Base-by-base conservation (phyloP, 495 filamentous ascomycete species). In the Aspergillus homomorphus region DNA sequence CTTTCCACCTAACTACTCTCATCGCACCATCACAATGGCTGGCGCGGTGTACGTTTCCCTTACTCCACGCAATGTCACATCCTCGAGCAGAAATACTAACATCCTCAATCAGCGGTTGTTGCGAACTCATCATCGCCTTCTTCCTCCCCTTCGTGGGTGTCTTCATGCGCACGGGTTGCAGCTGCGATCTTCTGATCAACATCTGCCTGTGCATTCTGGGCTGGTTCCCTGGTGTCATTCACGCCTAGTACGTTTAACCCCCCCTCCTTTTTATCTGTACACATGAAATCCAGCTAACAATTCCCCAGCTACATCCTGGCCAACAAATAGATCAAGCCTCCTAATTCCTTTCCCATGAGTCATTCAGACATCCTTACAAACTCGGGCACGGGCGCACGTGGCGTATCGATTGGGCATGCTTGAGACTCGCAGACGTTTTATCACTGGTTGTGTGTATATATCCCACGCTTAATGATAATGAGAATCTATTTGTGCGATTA, bases 121-220 rank as follows among this genome's bases (percentile, higher is more conserved):
- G 46, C 46, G 46, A 50, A 50, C 26, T 50, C 46, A 50, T 50
- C 46, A 50, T 50, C 46, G 46, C 46, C 22, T 50, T 50, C 46
- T 50, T 50, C 46, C 46, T 50, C 46, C 46, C 46, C 46, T 50
- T 50, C 46, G 46, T 50, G 2, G 46, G 46, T 5, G 46, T 50
- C 16, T 50, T 50, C 46, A 50, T 50, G 46, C 46, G 46, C 46
- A 50, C 46, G 22, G 46, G 46, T 8, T 50, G 46, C 46, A 26
- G 46, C 21, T 50, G 46, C 46, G 46, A 50, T 26, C 46, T 50
- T 9, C 46, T 50, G 21, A 50, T 50, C 46, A 50, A 50, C 46
- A 50, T 50, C 46, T 50, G 46, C 28, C 21, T 50, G n/a, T 50
- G 46, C 26, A 50, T 50, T 8, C 46, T 50, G 21, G 46, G 46